Evolutionary conservation across 345 rosid genomes (phyloP).

Genomic region (Abelmoschus esculentus): DNA sequence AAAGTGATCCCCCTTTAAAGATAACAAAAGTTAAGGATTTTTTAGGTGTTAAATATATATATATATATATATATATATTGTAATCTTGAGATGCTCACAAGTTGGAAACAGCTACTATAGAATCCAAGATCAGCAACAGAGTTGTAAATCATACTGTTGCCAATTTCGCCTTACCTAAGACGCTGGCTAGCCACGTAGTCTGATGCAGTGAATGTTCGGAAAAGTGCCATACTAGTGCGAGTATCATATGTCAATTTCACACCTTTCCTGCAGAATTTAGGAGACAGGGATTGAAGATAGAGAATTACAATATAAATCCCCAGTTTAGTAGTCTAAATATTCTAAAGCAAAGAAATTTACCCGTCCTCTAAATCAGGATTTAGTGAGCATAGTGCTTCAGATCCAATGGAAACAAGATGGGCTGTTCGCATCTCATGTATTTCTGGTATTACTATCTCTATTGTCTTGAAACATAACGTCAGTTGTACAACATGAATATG

Average conservation of each 20-base stretch:
- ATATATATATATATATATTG: too few relatives aligned
- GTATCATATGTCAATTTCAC: constrained; percentile 48
- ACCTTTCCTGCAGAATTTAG: constrained; percentile 44
- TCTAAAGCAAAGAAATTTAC: constrained; percentile 29
- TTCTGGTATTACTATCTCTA: constrained; percentile 79
- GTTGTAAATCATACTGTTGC: background rate
- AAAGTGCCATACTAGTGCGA: constrained; percentile 59
- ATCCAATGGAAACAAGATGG: constrained; percentile 71
- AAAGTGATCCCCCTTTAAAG: background rate
- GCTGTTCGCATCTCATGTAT: constrained; percentile 74
- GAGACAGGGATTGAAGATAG: background rate
- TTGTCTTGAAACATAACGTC: constrained; percentile 31
- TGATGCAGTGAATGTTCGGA: constrained; percentile 67
- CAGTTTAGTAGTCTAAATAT: constrained; percentile 7
- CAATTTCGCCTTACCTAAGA: constrained; percentile 44
- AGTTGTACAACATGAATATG: background rate
- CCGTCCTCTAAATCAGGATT: constrained; percentile 62
- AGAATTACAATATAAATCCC: constrained; percentile 1
- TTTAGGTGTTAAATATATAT: too few relatives aligned
- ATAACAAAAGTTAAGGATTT: background rate
- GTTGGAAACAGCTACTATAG: background rate
- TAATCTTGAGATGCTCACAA: background rate
- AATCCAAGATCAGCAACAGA: background rate
- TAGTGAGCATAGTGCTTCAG: constrained; percentile 30
- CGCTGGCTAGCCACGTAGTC: constrained; percentile 72